Evolutionary conservation across 495 filamentous ascomycete genomes (phyloP).

Genomic region (Aspergillus heteromorphus): DNA sequence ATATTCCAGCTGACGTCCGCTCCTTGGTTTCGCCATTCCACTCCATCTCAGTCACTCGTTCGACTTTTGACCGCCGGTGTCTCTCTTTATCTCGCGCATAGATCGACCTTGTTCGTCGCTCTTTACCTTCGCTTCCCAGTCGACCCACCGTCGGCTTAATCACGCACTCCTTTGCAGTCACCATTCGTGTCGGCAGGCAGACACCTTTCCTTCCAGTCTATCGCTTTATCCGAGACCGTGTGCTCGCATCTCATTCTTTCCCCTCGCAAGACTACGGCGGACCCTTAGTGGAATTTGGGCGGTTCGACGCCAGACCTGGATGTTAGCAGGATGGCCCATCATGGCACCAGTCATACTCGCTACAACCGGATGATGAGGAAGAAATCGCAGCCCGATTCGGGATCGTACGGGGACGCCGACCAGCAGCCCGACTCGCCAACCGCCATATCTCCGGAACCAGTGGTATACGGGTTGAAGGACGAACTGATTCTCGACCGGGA

Average conservation of each 20-base stretch:
- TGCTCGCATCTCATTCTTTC: not conserved
- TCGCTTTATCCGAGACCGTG: not conserved
- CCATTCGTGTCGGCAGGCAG: slow-evolving; percentile 19
- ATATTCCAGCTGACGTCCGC: slow-evolving; percentile 24
- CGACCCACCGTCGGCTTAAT: not conserved
- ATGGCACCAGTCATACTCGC: slow-evolving; percentile 18
- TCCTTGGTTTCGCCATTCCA: slow-evolving; percentile 20
- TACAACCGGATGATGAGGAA: slow-evolving; percentile 14
- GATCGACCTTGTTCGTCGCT: not conserved
- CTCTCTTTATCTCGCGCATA: not conserved
- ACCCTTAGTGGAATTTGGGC: not conserved
- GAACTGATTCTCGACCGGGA: not conserved
- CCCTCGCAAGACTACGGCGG: not conserved
- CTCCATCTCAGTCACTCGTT: slow-evolving; percentile 1
- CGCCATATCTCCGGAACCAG: not conserved
- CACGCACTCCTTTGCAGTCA: not conserved
- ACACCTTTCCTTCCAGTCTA: slow-evolving; percentile 10
- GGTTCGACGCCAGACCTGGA: not conserved
- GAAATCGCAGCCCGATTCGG: slow-evolving; percentile 9
- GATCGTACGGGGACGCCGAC: not conserved
- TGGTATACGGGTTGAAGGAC: not conserved
- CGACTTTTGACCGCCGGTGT: not conserved
- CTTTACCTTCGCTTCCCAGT: not conserved
- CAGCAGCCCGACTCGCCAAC: not conserved
- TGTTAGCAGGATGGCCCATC: slow-evolving; percentile 20